phyloP scores from a whole-genome alignment of 192 early-diverging fungal genomes.

The Umbelopsis vinacea region DNA sequence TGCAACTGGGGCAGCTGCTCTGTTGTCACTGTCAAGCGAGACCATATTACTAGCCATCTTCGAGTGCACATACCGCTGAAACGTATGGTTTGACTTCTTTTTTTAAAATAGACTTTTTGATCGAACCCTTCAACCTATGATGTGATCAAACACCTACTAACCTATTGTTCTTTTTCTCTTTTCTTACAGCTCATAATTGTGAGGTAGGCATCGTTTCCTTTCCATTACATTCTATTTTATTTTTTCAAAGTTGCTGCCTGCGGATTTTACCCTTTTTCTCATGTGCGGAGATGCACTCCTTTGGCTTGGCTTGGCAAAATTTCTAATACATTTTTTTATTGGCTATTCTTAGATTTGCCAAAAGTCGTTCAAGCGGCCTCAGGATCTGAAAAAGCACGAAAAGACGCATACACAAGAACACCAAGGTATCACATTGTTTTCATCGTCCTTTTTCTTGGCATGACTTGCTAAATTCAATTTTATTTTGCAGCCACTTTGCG shows the following conservation, averaged over 20 bases:
- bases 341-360: slow-evolving; percentile 33
- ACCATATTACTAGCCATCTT: slow-evolving; percentile 37
- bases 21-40: slow-evolving; percentile 42
- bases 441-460: neutral
- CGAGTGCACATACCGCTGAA: slow-evolving; percentile 38
- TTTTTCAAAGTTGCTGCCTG: neutral
- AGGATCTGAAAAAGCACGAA: slow-evolving; percentile 95
- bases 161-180: slow-evolving; percentile 10
- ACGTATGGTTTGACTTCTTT: slow-evolving; percentile 24
- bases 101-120: neutral
- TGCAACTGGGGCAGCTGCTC: slow-evolving; percentile 89
- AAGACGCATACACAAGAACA: slow-evolving; percentile 70
- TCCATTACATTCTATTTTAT: neutral
- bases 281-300: slow-evolving; percentile 17
- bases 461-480: neutral
- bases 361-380: slow-evolving; percentile 92
- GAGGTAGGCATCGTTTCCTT: neutral
- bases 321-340: slow-evolving; percentile 31
- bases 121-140: neutral
- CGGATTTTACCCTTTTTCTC: slow-evolving; percentile 10
- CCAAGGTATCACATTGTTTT: slow-evolving; percentile 7
- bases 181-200: slow-evolving; percentile 9
- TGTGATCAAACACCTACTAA: neutral
- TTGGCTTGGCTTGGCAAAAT: slow-evolving; percentile 33
- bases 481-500: neutral